These are phyloP conservation scores for Akanthomyces uredinophilus DNA, from an alignment of 2,329 filamentous ascomycete genomes.

Conservation along the genomic window DNA sequence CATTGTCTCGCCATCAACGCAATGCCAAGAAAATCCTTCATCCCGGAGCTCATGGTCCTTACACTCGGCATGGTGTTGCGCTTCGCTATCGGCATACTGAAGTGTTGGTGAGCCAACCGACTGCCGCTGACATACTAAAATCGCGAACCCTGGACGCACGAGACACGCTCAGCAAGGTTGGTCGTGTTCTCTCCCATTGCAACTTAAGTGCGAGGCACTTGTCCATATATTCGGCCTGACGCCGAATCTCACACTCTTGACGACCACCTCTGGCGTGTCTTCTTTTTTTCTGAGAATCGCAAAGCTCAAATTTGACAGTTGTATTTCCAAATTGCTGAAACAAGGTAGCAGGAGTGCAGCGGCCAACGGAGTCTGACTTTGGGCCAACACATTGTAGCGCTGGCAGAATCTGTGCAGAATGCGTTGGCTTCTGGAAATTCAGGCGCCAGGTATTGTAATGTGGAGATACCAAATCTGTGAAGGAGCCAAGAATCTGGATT, in stretches of 20 bases:
- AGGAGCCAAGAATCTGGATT: too few relatives aligned
- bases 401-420: too few relatives aligned
- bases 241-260: not conserved
- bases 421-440: too few relatives aligned
- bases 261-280: not conserved
- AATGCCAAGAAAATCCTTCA: slow-evolving; percentile 19
- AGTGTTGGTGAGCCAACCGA: slow-evolving; percentile 25
- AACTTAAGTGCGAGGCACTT: slow-evolving; percentile 24
- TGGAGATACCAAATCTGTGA: too few relatives aligned
- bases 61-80: slow-evolving; percentile 24
- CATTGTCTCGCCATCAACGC: slow-evolving; percentile 10
- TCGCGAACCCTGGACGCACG: slow-evolving; percentile 21
- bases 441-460: too few relatives aligned
- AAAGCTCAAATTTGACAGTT: not conserved
- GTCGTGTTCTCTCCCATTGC: slow-evolving; percentile 19
- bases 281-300: not conserved
- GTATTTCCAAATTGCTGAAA: not conserved
- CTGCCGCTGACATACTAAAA: slow-evolving; percentile 24
- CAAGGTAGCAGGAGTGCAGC: not conserved
- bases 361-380: not conserved
- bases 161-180: slow-evolving; percentile 24
- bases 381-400: not conserved
- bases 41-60: slow-evolving; percentile 22
- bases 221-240: slow-evolving; percentile 2
- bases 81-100: slow-evolving; percentile 25